Evolutionary conservation across 2,329 filamentous ascomycete species (phyloP), one percentile per base, ranked within the genome.

Genomic region (Ophiostoma novo-ulmi): DNA sequence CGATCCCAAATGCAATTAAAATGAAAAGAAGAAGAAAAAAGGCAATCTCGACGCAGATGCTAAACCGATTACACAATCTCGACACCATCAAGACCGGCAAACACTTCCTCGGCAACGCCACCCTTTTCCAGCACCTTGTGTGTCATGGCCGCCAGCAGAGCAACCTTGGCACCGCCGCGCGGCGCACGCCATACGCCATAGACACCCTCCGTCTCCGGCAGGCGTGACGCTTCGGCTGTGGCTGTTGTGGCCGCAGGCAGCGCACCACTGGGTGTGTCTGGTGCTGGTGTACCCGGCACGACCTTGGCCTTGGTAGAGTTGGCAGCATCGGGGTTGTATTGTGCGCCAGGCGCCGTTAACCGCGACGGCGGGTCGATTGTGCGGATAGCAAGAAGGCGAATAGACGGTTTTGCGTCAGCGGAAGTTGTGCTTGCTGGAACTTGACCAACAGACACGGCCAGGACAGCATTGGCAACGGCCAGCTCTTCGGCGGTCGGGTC

Each of bases 401-500:
- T 79, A 64, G 82, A 79, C 2, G 82, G 74, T 69, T 69, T 72
- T n/a, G 66, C 68, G 1, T 74, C 72, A 17, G 66, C 76, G 74
- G 44, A 70, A 68, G 41, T 41, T 7, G 31, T 20, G 17, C 20
- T 55, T 5, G 7, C 67, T 61, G 68, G 68, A 13, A 78, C 77
- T 74, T 87, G 86, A 20, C 87, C 87, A 44, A 97, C 85, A 0
- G 93, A 97, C 5, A 98, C 87, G 1, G 94, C 95, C 65, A 98
- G 83, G 3, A 95, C 92, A 14, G 90, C 88, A 77, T 98, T 94
- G 1, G 95, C 95, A 4, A 98, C 94, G 1, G 93, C 92, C 20
- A 99, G 88, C 80, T 99, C 95, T 78, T 97, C 94, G 75, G 90
- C 89, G 69, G 88, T 90, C 0, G 95, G 94, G 78, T 99, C 95